Base-by-base conservation (phyloP, 495 filamentous ascomycete species). In the Neurospora sp. region DNA sequence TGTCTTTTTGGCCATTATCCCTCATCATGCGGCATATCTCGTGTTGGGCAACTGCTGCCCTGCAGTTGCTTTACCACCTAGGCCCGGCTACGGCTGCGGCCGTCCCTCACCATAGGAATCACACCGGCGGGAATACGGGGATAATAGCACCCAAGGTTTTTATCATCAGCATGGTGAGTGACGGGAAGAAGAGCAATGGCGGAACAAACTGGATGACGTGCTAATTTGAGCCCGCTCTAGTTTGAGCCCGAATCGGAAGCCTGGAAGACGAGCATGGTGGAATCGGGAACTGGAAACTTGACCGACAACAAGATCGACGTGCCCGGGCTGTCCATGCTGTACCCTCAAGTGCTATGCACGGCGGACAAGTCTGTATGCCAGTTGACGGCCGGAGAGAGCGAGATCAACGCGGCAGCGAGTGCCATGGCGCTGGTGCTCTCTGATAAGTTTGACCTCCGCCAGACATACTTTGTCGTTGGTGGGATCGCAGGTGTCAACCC, bases 401-500 rank as follows among this genome's bases (percentile, higher is more conserved):
- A 93, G 81, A 93, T 93, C 85, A 94, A 94, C 79, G 91, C 92
- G 8, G 92, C 92, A 5, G 78, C 84, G 7, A 89, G 89, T 11
- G 85, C 91, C 69, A 84, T 84, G 18, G 84, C 91, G 0, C 81
- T 93, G 14, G 81, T 88, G 38, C 85, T 88, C 69, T 91, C 88
- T 0, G 75, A 82, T 12, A 79, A 83, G n/a, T 93, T 94, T 80
- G 85, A 93, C 79, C 84, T 94, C 16, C 85, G 80, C 1, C 80
- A 84, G 40, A 92, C 91, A 38, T 94, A 93, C 77, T 93, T 92
- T 83, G 77, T 93, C 70, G 79, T 92, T 38, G 90, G 87, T 4
- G 92, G 92, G 5, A 93, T 94, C 73, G 91, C 90, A 8, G 91
- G 92, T 31, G 83, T 93, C 70, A 93, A 87, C 78, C 92, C 92